Base-by-base conservation (phyloP, 2,329 filamentous ascomycete species). In the Hypocreales sp. region DNA sequence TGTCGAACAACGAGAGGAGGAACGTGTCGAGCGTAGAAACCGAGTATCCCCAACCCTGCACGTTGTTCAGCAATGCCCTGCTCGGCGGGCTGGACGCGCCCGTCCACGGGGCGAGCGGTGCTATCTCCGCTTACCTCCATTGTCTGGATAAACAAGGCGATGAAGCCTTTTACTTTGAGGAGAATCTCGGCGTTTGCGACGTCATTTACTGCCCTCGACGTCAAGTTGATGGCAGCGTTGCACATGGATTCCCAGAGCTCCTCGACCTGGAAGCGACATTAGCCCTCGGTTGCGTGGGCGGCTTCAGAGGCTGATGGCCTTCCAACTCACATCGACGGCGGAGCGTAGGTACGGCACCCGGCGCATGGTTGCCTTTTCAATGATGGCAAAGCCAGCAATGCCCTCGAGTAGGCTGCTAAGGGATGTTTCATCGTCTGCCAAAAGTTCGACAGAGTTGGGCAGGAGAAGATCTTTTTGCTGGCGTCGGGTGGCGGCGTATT, bases 171-270 rank as follows among this genome's bases (percentile, higher is more conserved):
- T 44, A 94, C 86, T 48, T 90, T 92, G n/a, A 95, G 61, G 20
- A 98, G 60, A 16, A 79, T 71, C 46, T 95, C 86, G 9, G 90
- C 84, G 46, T 92, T 90, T 32, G 73, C 74, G n/a, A 98, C 72
- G 22, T 75, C 72, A 26, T 70, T 67, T 5, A 98, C 59, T 0
- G 82, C 78, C 39, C 77, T 81, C 1, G 77, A 75, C 35, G 92
- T 92, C 25, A 95, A 61, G 7, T 66, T 68, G 38, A 95, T 83
- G 1, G 82, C 78, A 24, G 78, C 75, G 44, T 86, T 81, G 46
- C 87, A 95, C 81, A 95, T 90, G 0, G 86, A 94, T 43, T 95
- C 87, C 90, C 90, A 98, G 3, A 98, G 60, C 52, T 95, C 90
- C 45, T 98, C 90, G n/a, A 94, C 74, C 79, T 86, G 34, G 15